phyloP scores from a whole-genome alignment of 495 filamentous ascomycete species.

The Penicillium fimorum region DNA sequence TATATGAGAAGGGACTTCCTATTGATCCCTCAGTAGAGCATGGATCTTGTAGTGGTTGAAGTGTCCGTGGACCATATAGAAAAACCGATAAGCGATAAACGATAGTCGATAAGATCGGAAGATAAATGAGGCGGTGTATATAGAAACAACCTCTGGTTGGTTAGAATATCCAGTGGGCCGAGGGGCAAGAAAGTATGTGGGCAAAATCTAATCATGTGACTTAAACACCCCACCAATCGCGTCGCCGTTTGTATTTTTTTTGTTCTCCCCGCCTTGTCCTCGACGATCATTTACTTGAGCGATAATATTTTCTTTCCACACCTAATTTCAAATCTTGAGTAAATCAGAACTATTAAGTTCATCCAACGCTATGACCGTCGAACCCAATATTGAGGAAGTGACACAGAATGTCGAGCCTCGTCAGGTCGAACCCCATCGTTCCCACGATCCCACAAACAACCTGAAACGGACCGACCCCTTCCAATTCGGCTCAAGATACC shows the following conservation, averaged over 20 bases:
- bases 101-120: slow-evolving; percentile 5
- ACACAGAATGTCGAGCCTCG: slow-evolving; percentile 49
- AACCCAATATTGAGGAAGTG: slow-evolving; percentile 20
- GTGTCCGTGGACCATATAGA: neutral
- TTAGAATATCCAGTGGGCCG: rapidly evolving
- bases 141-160: neutral
- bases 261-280: slow-evolving; percentile 14
- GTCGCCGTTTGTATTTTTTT: slow-evolving; percentile 8
- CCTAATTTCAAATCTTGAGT: neutral
- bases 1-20: neutral
- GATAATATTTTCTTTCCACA: slow-evolving; percentile 4
- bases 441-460: slow-evolving; percentile 53
- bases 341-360: neutral
- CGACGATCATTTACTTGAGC: neutral
- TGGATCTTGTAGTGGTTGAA: neutral
- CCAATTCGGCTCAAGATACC: slow-evolving; percentile 85
- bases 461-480: slow-evolving; percentile 89
- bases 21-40: neutral
- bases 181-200: neutral
- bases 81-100: neutral
- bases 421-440: slow-evolving; percentile 44
- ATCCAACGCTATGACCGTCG: slow-evolving; percentile 25
- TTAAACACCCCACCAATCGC: slow-evolving; percentile 4
- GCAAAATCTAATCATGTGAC: neutral
- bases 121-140: neutral